Evolutionary conservation across 106 monocot species (phyloP).

Genomic region (Dioscorea alata): DNA sequence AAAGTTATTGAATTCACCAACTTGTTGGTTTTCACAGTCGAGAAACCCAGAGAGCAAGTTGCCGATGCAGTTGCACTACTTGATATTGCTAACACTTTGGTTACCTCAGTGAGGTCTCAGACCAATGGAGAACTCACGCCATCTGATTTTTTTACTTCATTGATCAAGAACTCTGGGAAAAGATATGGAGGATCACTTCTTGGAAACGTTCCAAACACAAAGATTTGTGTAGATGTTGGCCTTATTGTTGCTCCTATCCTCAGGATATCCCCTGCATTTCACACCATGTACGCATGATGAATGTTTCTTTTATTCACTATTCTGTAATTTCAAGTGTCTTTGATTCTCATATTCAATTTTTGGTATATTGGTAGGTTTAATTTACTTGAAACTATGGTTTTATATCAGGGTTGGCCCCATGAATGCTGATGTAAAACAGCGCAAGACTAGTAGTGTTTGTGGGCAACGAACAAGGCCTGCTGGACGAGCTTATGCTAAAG

Average conservation of each 20-base stretch:
- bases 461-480: conserved; percentile 35
- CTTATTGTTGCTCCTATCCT: conserved; percentile 38
- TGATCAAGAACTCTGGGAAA: conserved; percentile 53
- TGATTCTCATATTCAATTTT: no score
- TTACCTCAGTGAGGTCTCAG: conserved; percentile 39
- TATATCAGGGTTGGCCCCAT: conserved; percentile 71
- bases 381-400: neutral
- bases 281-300: conserved; percentile 56
- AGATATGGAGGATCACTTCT: conserved; percentile 4
- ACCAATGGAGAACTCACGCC: conserved; percentile 58
- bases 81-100: conserved; percentile 57
- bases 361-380: neutral
- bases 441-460: conserved; percentile 16
- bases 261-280: conserved; percentile 42
- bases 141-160: conserved; percentile 59
- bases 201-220: conserved; percentile 4
- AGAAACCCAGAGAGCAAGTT: conserved; percentile 84
- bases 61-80: conserved; percentile 80
- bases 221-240: conserved; percentile 53
- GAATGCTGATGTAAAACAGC: conserved; percentile 52
- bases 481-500: conserved; percentile 46
- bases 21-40: conserved; percentile 27
- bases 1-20: no score
- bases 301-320: neutral
- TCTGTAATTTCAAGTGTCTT: neutral